phyloP scores from a whole-genome alignment of 495 filamentous ascomycete genomes.

The Penicillium tannophilum region DNA sequence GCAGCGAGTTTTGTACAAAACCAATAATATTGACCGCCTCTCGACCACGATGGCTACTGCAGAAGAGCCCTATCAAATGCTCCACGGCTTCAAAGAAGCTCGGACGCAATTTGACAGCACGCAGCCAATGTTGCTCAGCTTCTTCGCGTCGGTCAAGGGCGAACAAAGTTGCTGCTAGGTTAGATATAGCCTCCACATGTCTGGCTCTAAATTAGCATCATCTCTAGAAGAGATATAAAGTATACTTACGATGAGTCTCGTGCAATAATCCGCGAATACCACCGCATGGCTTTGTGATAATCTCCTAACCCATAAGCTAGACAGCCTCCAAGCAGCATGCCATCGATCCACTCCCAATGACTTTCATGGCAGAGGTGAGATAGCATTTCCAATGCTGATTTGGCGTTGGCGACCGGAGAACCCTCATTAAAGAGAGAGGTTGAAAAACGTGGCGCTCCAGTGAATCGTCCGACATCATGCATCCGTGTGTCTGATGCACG shows the following conservation, averaged over 20 bases:
- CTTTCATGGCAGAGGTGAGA: conserved; percentile 82
- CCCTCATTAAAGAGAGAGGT: conserved; percentile 35
- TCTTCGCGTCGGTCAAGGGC: conserved; percentile 81
- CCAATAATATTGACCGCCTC: conserved; percentile 91
- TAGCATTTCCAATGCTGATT: conserved; percentile 74
- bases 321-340: conserved; percentile 91
- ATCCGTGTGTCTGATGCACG: conserved; percentile 32
- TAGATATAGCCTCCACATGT: conserved; percentile 94
- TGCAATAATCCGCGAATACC: conserved; percentile 85
- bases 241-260: conserved; percentile 72
- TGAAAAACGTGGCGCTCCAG: conserved; percentile 38
- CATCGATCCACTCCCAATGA: conserved; percentile 92
- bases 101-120: conserved; percentile 78
- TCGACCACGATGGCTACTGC: conserved; percentile 74
- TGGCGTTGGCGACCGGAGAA: conserved; percentile 52
- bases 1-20: conserved; percentile 78
- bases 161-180: conserved; percentile 85
- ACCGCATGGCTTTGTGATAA: conserved; percentile 81
- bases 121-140: conserved; percentile 83
- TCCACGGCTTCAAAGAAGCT: conserved; percentile 97
- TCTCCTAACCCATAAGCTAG: conserved; percentile 90
- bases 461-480: conserved; percentile 34
- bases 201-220: conserved; percentile 40
- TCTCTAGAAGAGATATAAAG: conserved; percentile 11
- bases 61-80: conserved; percentile 88